Percentiles rank a stretch among this genome's conserved stretches.
Conservation (phyloP, 2,329 filamentous ascomycete species). For the Talaromyces sp. region DNA sequence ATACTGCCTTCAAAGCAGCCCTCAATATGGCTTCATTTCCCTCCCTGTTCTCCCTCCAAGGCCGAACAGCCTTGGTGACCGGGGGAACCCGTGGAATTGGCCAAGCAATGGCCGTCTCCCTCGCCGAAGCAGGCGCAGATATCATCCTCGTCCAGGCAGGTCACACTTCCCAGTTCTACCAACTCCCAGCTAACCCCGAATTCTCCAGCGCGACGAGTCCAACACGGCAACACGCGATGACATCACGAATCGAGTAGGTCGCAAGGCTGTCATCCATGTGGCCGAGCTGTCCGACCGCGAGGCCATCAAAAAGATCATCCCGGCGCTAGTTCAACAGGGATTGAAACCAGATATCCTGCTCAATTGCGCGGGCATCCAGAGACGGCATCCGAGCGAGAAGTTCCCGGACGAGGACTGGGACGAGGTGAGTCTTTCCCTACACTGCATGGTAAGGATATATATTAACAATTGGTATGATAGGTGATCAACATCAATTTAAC, state of each 20-base stretch:
- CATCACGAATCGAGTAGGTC: slow-evolving; percentile 31
- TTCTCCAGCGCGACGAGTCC: slow-evolving; percentile 48
- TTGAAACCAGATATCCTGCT: slow-evolving; percentile 69
- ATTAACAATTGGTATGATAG: slow-evolving; percentile 21
- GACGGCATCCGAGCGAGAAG: slow-evolving; percentile 65
- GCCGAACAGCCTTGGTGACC: slow-evolving; percentile 41
- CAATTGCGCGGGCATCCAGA: slow-evolving; percentile 83
- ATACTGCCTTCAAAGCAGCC: not conserved
- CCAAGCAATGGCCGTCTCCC: slow-evolving; percentile 40
- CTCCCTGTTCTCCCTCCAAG: slow-evolving; percentile 34
- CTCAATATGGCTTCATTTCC: not conserved
- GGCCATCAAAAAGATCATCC: slow-evolving; percentile 35
- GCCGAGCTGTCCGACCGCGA: slow-evolving; percentile 39
- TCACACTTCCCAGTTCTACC: too few relatives aligned
- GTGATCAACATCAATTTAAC: slow-evolving; percentile 84
- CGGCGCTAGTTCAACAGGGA: slow-evolving; percentile 32
- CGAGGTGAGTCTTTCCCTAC: slow-evolving; percentile 41
- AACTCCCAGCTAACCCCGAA: not conserved
- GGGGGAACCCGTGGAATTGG: slow-evolving; percentile 45
- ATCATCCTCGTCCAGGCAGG: slow-evolving; percentile 37
- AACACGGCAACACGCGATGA: slow-evolving; percentile 40
- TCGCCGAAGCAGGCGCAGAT: slow-evolving; percentile 44
- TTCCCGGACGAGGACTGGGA: slow-evolving; percentile 76
- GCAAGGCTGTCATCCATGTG: slow-evolving; percentile 38
- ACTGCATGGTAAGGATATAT: not conserved